These are phyloP conservation scores for Ormosia semicastrata DNA, from an alignment of 306 rosid genomes.

Conservation along the genomic window DNA sequence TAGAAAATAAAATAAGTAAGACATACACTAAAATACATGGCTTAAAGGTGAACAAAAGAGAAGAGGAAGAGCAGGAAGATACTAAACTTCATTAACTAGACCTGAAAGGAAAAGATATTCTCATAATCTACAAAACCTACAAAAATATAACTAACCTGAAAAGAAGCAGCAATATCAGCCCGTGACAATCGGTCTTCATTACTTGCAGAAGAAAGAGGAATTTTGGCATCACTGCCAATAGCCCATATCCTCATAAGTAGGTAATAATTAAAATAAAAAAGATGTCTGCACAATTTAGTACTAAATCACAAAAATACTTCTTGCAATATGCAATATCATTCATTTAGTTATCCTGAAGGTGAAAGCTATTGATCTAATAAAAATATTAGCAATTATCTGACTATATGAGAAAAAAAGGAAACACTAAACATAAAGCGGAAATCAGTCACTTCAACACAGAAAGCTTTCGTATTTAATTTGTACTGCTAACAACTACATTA, in stretches of 20 bases:
- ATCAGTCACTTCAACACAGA: not conserved
- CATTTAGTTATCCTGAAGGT: not conserved
- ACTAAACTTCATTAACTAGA: conserved; percentile 16
- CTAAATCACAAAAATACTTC: not conserved
- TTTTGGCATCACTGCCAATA: conserved; percentile 65
- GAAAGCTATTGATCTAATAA: not conserved
- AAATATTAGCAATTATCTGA: not conserved
- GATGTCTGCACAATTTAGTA: conserved; percentile 1
- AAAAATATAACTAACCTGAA: conserved; percentile 65
- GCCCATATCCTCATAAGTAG: conserved; percentile 25
- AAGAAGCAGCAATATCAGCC: conserved; percentile 97
- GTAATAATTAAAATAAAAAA: not conserved
- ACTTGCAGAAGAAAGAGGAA: conserved; percentile 74
- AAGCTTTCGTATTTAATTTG: not conserved
- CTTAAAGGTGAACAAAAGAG: not conserved
- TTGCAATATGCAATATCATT: not conserved
- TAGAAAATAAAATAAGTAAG: not conserved
- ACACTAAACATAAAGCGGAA: not conserved
- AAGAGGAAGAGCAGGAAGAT: not conserved
- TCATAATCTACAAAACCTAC: conserved; percentile 4
- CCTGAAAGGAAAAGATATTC: not conserved
- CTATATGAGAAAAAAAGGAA: not conserved
- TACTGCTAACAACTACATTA: conserved; percentile 1
- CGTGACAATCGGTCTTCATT: conserved; percentile 65
- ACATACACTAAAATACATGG: not conserved